Evolutionary conservation across 192 early-diverging fungal species (phyloP), one percentile per base, ranked within the genome.

Genomic region (Coemansia guatemalensis): DNA sequence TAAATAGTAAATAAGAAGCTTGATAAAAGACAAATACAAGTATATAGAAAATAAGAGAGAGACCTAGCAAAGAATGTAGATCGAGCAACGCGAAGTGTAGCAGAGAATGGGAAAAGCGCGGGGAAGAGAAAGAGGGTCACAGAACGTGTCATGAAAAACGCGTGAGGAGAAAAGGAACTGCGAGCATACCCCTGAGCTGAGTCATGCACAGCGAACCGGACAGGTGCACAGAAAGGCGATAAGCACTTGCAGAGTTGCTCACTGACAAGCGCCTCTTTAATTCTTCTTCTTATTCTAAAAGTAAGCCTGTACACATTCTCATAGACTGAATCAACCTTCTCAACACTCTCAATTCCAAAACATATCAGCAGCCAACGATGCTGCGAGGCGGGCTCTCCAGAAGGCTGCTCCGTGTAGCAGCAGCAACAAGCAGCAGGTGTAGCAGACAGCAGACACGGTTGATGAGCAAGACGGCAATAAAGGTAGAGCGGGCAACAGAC

Each of bases 401-500:
- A 9, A 12, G 39, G 4, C 39, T 44, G 14, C 39, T 17, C 14
- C 39, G 39, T 44, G 14, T 17, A 12, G 39, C 39, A 17, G 17
- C 14, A 44, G 14, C 39, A 44, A 3, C 12, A 44, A 44, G 39
- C 39, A 17, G 14, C 14, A 44, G 11, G 33, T 6, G 2, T 35
- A 11, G 33, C 39, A 9, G 14, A 35, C 50, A 24, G 52, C 51
- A 8, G 22, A 21, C 9, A 29, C 61, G 32, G 2, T 22, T 14
- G 20, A 24, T 54, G 17, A 48, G 56, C 51, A 18, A 35, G 22
- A 5, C 14, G 27, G 29, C 29, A 48, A 22, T 57, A 59, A 53
- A 39, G 26, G 65, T 65, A 23, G 29, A 68, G 53, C 53, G 47
- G 11, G 32, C 53, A 48, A 57, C 71, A 14, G 71, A 67, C 48